Evolutionary conservation across 768 basidiomycete genomes (phyloP).

Genomic region (Thelephora ganbajun): DNA sequence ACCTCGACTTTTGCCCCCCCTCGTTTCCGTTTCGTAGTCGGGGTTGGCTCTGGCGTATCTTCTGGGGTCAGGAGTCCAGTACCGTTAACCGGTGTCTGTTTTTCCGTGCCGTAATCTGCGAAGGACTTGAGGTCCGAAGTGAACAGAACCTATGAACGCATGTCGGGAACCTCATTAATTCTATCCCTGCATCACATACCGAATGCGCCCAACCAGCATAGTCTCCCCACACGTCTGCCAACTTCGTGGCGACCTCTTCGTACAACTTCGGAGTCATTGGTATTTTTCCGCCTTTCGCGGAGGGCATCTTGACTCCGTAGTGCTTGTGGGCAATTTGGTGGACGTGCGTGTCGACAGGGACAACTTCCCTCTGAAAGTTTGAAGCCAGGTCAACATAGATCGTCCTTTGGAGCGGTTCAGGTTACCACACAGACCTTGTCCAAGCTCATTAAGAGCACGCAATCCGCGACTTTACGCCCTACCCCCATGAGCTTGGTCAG

Average conservation of each 20-base stretch:
- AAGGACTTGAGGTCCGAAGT: conserved; percentile 25
- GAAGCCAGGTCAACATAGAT: not conserved
- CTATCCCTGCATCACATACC: conserved; percentile 24
- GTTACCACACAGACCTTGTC: conserved; percentile 52
- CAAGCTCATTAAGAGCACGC: conserved; percentile 82
- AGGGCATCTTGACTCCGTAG: conserved; percentile 46
- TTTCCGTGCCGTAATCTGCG: conserved; percentile 15
- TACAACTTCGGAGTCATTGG: conserved; percentile 67
- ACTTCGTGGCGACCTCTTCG: conserved; percentile 47
- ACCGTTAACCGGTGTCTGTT: conserved; percentile 6
- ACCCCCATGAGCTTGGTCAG: conserved; percentile 81
- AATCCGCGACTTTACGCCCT: conserved; percentile 94
- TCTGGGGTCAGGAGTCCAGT: not conserved
- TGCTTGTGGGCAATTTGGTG: conserved; percentile 76
- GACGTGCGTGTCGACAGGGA: conserved; percentile 96
- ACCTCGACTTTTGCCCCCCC: not conserved
- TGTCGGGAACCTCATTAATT: not conserved
- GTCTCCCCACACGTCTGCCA: conserved; percentile 61
- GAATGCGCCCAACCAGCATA: conserved; percentile 89
- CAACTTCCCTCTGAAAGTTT: conserved; percentile 49
- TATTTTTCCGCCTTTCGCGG: conserved; percentile 27
- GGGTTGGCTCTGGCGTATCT: not conserved
- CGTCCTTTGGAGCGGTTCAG: not conserved
- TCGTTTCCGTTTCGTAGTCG: conserved; percentile 10
- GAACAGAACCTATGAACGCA: conserved; percentile 19